A percentile compares a stretch with the other conserved stretches of the same genome.
phyloP scores from a whole-genome alignment of 495 filamentous ascomycete species.

The Sordaria brevicollis region DNA sequence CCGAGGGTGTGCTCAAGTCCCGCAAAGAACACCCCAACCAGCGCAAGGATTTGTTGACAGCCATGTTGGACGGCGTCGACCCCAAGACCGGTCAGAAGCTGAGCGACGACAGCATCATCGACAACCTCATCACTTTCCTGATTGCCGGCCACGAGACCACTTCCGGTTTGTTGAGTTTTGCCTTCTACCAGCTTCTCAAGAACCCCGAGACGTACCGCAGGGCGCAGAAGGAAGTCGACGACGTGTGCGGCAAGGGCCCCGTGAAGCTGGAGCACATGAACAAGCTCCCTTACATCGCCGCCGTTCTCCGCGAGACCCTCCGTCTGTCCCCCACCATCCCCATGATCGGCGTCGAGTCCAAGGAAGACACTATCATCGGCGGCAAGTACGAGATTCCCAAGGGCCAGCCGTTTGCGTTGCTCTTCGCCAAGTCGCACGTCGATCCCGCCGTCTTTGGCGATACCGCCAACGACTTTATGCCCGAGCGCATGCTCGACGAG shows the following conservation, averaged over 20 bases:
- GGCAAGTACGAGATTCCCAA: slow-evolving; percentile 58
- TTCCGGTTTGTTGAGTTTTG: slow-evolving; percentile 43
- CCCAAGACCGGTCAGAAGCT: slow-evolving; percentile 55
- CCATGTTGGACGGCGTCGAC: slow-evolving; percentile 58
- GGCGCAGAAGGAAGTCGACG: slow-evolving; percentile 49
- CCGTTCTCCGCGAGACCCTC: slow-evolving; percentile 60
- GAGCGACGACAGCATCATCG: slow-evolving; percentile 48
- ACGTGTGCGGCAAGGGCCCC: slow-evolving; percentile 52
- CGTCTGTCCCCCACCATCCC: slow-evolving; percentile 57
- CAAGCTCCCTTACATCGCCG: slow-evolving; percentile 41
- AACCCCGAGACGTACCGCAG: slow-evolving; percentile 39
- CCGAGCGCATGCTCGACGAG: slow-evolving; percentile 56
- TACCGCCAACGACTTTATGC: slow-evolving; percentile 44
- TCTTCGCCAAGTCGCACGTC: slow-evolving; percentile 44
- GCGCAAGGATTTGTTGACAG: slow-evolving; percentile 60
- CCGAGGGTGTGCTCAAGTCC: slow-evolving; percentile 50
- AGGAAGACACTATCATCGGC: slow-evolving; percentile 42
- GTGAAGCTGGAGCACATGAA: slow-evolving; percentile 58
- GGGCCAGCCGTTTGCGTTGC: slow-evolving; percentile 38
- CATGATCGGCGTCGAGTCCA: slow-evolving; percentile 32
- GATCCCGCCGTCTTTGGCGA: slow-evolving; percentile 44
- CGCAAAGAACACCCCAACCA: slow-evolving; percentile 44
- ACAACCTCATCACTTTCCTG: slow-evolving; percentile 68
- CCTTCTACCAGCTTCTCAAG: slow-evolving; percentile 48
- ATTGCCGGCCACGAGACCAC: slow-evolving; percentile 72